Conservation (phyloP, 345 rosid species). For the Boechera divaricarpa region DNA sequence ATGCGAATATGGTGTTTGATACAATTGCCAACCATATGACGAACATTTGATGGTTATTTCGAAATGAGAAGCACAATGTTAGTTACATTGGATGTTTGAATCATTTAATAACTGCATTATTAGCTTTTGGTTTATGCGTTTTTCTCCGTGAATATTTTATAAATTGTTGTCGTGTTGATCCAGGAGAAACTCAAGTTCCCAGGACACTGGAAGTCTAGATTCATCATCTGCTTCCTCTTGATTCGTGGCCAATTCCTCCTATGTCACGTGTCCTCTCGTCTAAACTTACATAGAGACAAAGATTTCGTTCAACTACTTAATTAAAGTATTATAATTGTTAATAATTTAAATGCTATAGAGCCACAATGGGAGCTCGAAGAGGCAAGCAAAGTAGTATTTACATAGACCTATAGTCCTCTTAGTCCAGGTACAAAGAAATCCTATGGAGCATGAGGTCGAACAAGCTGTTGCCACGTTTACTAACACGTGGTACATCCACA, state of each 20-base stretch:
- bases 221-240: constrained; percentile 23
- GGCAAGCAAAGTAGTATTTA: constrained; percentile 29
- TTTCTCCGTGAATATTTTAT: background rate
- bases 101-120: background rate
- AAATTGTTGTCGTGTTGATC: constrained; percentile 24
- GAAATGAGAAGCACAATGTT: constrained; percentile 5
- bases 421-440: constrained; percentile 34
- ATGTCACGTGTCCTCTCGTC: constrained; percentile 31
- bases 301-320: constrained; percentile 34
- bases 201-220: constrained; percentile 43
- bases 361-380: constrained; percentile 35
- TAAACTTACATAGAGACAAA: constrained; percentile 32
- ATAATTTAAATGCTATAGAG: background rate
- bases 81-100: constrained; percentile 3
- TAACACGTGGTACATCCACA: constrained; percentile 22
- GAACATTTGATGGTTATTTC: constrained; percentile 10
- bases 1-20: background rate
- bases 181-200: constrained; percentile 43
- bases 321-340: background rate
- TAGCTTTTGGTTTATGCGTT: background rate
- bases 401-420: constrained; percentile 20
- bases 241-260: constrained; percentile 20
- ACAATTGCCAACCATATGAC: background rate
- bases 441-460: constrained; percentile 39
- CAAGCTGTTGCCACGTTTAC: constrained; percentile 5